phyloP scores from a whole-genome alignment of 2,329 filamentous ascomycete genomes.

The Botryotinia calthae region DNA sequence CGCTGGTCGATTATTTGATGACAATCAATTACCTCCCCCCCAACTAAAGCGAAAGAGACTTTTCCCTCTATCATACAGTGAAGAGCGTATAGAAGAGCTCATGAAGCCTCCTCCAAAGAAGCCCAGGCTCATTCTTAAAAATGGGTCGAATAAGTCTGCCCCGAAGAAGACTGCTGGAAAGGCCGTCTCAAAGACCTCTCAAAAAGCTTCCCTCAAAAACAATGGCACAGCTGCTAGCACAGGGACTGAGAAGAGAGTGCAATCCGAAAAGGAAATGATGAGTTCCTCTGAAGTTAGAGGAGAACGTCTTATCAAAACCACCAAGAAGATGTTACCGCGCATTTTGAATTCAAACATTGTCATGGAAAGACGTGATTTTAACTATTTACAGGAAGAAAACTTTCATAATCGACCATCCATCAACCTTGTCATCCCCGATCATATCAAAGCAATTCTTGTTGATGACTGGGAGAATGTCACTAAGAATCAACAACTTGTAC shows the following conservation, averaged over 20 bases:
- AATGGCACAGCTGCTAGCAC: background rate
- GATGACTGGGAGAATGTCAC: constrained; percentile 99
- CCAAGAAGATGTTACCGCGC: constrained; percentile 12
- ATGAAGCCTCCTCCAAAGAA: constrained; percentile 8
- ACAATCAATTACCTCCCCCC: background rate
- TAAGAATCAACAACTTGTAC: constrained; percentile 87
- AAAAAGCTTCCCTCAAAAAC: background rate
- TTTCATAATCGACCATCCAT: constrained; percentile 84
- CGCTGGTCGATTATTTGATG: constrained; percentile 24
- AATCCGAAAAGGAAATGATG: background rate
- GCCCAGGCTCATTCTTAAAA: background rate
- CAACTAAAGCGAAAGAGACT: constrained; percentile 7
- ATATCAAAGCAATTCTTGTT: constrained; percentile 86
- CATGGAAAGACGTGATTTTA: constrained; percentile 13
- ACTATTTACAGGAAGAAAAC: constrained; percentile 69
- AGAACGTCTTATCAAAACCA: constrained; percentile 10
- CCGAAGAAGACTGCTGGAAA: background rate
- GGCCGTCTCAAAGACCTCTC: background rate
- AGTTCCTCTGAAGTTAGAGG: constrained; percentile 17
- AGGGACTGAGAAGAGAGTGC: background rate
- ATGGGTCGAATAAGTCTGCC: background rate
- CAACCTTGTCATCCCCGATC: constrained; percentile 81
- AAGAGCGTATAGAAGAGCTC: background rate
- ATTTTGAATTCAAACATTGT: background rate
- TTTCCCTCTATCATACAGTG: constrained; percentile 1